phyloP scores from a whole-genome alignment of 2,329 filamentous ascomycete genomes.

The Fusarium setosum region DNA sequence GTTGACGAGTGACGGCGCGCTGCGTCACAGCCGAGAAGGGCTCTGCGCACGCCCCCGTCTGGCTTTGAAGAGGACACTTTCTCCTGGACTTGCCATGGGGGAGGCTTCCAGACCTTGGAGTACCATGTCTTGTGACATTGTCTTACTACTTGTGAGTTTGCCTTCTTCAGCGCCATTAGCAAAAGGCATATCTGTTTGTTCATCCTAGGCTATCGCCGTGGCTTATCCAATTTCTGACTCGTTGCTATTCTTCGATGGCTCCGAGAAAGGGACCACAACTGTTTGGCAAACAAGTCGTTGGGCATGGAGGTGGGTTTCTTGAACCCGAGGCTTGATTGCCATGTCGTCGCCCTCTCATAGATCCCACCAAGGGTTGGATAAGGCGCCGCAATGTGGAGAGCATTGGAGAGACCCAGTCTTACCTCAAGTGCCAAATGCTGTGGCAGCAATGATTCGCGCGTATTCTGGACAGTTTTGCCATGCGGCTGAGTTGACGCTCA shows the following conservation, averaged over 20 bases:
- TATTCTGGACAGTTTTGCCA: conserved; percentile 4
- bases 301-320: background rate
- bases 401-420: conserved; percentile 16
- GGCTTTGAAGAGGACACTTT: conserved; percentile 5
- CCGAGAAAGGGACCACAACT: conserved; percentile 14
- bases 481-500: conserved; percentile 7
- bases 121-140: conserved; percentile 31
- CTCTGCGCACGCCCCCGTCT: conserved; percentile 11
- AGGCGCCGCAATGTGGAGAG: conserved; percentile 8
- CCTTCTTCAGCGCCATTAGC: conserved; percentile 8
- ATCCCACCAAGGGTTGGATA: conserved; percentile 3
- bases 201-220: conserved; percentile 7
- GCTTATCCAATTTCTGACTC: background rate
- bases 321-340: conserved; percentile 10
- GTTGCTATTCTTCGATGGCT: conserved; percentile 6
- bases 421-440: conserved; percentile 19
- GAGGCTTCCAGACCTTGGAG: conserved; percentile 2
- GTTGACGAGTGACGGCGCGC: conserved; percentile 33
- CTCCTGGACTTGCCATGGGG: background rate
- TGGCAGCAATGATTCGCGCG: conserved; percentile 11
- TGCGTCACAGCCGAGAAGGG: conserved; percentile 30
- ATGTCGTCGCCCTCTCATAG: background rate
- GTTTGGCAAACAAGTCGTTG: conserved; percentile 27
- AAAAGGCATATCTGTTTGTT: conserved; percentile 28
- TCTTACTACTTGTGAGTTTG: conserved; percentile 32